Evolutionary conservation across 768 basidiomycete genomes (phyloP), one percentile per base, ranked within the genome.

Genomic region (Termitomyces bulborhizus): DNA sequence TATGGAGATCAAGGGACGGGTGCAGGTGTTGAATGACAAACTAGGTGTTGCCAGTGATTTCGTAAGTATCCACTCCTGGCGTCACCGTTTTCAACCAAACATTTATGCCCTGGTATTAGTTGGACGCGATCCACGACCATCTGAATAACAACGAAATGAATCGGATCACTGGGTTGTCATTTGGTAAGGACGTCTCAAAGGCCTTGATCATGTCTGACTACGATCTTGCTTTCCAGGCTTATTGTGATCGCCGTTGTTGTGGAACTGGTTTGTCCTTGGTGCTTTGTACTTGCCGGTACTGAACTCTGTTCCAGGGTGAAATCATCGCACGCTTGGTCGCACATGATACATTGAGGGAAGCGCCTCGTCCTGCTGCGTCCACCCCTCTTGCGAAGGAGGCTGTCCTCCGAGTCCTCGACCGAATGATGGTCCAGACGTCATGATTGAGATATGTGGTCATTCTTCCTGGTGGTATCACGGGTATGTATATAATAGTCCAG

Each of bases 51-150:
- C 90, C 13, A 90, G 89, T 61, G 93, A 93, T 71, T 81, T 98
- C 67, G 91, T 94, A 65, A 62, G 90, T 78, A 47, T 49, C 55
- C 36, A 37, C 36, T 36, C 3, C 15, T n/a, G 3, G 6, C 42
- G 16, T 8, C 12, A n/a, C 4, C 9, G 15, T 29, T 18, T 39
- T 27, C 31, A 46, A 1, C 18, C 18, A 11, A 11, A 26, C n/a
- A n/a, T 26, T 51, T 18, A 44, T 37, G 18, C 12, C 3, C 3
- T 18, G 39, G 86, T 76, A 93, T 53, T 57, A 94, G 91, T 76
- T 95, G 57, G 90, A 92, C 60, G 88, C 89, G 43, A 95, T 97
- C 60, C 94, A 97, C 62, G 92, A 96, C 61, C 93, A 96, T 64
- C 70, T 97, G 51, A 96, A 96, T 63, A 88, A 89, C 58, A 83